Conservation (phyloP, 306 rosid genomes). For the Delonix regia region DNA sequence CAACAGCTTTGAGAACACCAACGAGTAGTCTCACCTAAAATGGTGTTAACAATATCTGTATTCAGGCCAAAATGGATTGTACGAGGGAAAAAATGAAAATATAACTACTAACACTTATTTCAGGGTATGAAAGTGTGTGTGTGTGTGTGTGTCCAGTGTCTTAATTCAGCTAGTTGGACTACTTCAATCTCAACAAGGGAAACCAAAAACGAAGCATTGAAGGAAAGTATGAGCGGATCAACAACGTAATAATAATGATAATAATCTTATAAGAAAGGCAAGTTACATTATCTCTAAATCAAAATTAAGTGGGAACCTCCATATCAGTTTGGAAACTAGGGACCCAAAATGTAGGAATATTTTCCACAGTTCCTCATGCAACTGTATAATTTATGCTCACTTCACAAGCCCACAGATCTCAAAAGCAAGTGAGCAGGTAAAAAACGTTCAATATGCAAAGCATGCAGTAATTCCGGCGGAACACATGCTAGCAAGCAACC, state of each 20-base stretch:
- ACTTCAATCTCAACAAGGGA: background rate
- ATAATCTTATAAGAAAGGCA: background rate
- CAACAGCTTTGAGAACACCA: constrained; percentile 84
- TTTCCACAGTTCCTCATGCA: no score
- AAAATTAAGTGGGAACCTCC: background rate
- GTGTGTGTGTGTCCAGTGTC: background rate
- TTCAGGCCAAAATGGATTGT: constrained; percentile 21
- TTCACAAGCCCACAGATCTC: background rate
- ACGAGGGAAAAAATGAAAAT: background rate
- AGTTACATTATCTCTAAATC: background rate
- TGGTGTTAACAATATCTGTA: background rate
- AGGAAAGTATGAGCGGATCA: background rate
- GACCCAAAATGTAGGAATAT: no score
- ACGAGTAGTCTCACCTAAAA: constrained; percentile 88
- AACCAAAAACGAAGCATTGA: background rate
- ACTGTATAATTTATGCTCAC: background rate
- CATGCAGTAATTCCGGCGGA: background rate
- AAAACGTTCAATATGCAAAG: background rate
- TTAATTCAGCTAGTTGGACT: background rate
- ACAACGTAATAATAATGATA: background rate
- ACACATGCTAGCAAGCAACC: no score
- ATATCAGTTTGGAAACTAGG: background rate
- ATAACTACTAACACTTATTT: background rate
- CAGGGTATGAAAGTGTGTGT: background rate
- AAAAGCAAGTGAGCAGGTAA: background rate